These are phyloP conservation scores for Apiospora phragmitis DNA, from an alignment of 2,329 filamentous ascomycete genomes.

Conservation along the genomic window DNA sequence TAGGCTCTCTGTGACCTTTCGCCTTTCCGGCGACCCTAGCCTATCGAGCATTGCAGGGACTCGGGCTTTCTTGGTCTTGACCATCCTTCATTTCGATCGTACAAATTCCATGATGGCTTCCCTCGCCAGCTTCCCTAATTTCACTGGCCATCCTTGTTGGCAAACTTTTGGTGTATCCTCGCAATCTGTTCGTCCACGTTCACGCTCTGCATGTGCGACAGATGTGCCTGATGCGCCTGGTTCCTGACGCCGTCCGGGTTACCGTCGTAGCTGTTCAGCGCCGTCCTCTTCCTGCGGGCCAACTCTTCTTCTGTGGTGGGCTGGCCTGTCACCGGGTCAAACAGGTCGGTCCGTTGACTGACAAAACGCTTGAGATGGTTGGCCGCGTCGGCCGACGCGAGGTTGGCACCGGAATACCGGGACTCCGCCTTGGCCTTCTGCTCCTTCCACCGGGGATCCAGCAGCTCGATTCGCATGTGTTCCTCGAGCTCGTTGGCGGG, in stretches of 20 bases:
- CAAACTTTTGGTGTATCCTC: constrained; percentile 57
- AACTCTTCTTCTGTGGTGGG: constrained; percentile 72
- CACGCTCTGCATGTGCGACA: constrained; percentile 64
- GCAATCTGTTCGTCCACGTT: constrained; percentile 87
- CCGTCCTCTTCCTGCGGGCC: constrained; percentile 74
- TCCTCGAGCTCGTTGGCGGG: constrained; percentile 85
- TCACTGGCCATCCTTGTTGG: constrained; percentile 30
- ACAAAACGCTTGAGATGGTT: constrained; percentile 95
- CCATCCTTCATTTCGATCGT: background rate
- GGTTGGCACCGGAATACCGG: constrained; percentile 80
- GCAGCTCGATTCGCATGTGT: constrained; percentile 91
- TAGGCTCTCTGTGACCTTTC: background rate
- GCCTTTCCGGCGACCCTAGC: background rate
- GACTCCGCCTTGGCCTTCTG: constrained; percentile 88
- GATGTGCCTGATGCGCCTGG: constrained; percentile 23
- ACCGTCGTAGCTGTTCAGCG: constrained; percentile 65
- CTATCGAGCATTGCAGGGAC: background rate
- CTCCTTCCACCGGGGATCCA: constrained; percentile 94
- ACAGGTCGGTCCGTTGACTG: constrained; percentile 83
- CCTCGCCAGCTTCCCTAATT: background rate
- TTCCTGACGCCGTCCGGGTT: constrained; percentile 50
- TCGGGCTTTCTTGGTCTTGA: background rate
- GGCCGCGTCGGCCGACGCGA: constrained; percentile 83
- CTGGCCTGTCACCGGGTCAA: constrained; percentile 72
- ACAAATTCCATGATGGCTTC: background rate